phyloP scores from a whole-genome alignment of 2,329 filamentous ascomycete genomes.

The Cordyceps sp. region DNA sequence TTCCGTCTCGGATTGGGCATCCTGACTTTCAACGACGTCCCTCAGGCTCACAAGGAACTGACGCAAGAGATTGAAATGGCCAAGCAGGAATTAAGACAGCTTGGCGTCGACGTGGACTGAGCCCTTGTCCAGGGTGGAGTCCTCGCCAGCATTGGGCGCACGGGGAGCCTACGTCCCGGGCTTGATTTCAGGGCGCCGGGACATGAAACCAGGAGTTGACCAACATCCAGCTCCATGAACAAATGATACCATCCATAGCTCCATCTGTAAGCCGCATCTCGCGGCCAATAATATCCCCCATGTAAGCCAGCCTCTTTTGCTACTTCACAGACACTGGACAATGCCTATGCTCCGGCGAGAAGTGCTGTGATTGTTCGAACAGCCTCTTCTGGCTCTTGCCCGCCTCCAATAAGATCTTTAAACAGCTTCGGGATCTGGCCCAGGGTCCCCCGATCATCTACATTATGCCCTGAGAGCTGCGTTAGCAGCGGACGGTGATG shows the following conservation, averaged over 20 bases:
- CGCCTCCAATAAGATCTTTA: slow-evolving; percentile 35
- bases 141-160: too few relatives aligned
- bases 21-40: slow-evolving; percentile 91
- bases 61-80: slow-evolving; percentile 71
- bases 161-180: too few relatives aligned
- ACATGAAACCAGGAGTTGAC: too few relatives aligned
- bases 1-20: slow-evolving; percentile 86
- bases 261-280: too few relatives aligned
- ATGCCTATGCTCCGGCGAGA: slow-evolving; percentile 26
- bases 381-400: slow-evolving; percentile 37
- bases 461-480: slow-evolving; percentile 35
- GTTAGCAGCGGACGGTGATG: slow-evolving; percentile 3
- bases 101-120: slow-evolving; percentile 67
- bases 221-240: too few relatives aligned
- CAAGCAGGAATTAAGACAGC: slow-evolving; percentile 52
- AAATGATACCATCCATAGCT: too few relatives aligned
- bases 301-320: too few relatives aligned
- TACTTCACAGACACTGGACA: too few relatives aligned
- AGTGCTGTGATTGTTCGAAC: slow-evolving; percentile 44
- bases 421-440: slow-evolving; percentile 44
- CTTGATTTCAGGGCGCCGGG: too few relatives aligned
- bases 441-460: slow-evolving; percentile 38
- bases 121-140: too few relatives aligned
- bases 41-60: slow-evolving; percentile 76
- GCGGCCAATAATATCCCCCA: too few relatives aligned